Conservation (phyloP, 805 yeast genomes). For the Starmerella apicola region DNA sequence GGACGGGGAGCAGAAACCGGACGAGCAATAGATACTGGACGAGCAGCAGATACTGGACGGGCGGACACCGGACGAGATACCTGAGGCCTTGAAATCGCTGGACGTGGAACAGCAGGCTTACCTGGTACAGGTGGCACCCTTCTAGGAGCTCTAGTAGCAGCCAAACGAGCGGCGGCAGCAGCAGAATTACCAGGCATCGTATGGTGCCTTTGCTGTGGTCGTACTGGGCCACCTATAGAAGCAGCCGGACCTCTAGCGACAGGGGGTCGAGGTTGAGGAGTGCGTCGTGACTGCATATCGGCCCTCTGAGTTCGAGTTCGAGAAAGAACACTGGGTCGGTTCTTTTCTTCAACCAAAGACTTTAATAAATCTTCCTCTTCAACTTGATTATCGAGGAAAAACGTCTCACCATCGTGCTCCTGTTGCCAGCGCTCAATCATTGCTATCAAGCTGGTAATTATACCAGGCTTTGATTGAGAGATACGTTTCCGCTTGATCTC, state of each 20-base stretch:
- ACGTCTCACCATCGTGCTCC: slow-evolving; percentile 35
- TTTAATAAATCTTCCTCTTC: no score
- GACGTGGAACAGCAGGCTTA: not conserved
- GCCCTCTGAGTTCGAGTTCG: no score
- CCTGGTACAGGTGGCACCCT: no score
- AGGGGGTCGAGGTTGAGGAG: no score
- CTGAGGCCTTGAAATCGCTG: not conserved
- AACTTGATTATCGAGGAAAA: slow-evolving; percentile 30
- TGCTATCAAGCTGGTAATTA: slow-evolving; percentile 39
- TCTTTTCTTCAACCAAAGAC: no score
- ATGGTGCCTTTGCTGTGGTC: no score
- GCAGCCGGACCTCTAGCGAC: no score
- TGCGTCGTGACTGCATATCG: no score
- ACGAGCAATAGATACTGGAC: not conserved
- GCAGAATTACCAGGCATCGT: slow-evolving; percentile 24
- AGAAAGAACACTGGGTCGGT: no score
- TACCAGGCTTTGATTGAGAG: slow-evolving; percentile 53
- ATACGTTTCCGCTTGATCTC: slow-evolving; percentile 62
- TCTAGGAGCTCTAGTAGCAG: no score
- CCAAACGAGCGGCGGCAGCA: not conserved
- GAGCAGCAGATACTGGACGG: not conserved
- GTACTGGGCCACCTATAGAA: no score
- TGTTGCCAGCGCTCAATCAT: slow-evolving; percentile 35
- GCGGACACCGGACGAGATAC: not conserved
- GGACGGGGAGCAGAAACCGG: not conserved